Base-by-base conservation (phyloP, 1,284 basidiomycete species). In the Amylostereum areolatum region DNA sequence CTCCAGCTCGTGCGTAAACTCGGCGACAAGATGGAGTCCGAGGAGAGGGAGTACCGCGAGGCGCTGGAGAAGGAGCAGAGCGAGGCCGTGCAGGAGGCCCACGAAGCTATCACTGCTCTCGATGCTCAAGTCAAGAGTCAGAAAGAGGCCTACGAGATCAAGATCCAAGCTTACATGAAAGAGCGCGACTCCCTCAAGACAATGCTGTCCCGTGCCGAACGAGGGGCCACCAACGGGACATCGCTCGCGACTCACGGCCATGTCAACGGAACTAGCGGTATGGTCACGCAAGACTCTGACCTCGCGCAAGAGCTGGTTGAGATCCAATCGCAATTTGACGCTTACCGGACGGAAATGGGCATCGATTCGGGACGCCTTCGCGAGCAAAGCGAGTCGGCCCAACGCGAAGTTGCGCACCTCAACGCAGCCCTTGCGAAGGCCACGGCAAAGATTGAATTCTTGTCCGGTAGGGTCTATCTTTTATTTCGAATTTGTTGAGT, bases 141-240 rank as follows among this genome's bases (percentile, higher is more conserved):
- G 62, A 82, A 83, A 67, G 78, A 80, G 63, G 76, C 74, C 60
- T 78, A 79, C 60, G 85, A 92, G 41, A 72, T 73, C 37, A 79
- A 85, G 50, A 81, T 89, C 44, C 85, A 87, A 57, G 85, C 90
- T 25, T 86, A 89, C 53, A 78, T 84, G 59, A 87, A 90, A 64
- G 96, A 98, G 65, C 75, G 92, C 3, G 97, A 98, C 60, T 80
- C 92, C 47, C 77, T 97, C 61, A 85, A 83, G 57, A 77, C 78
- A 31, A 81, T 97, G 74, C 73, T 94, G 30, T 68, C 71, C 3
- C 69, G 80, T 18, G 70, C 75, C 5, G 72, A 76, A 51, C 67
- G 48, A 60, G 35, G 49, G 52, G 12, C 58, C 61, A 29, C 48
- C 35, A 25, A 24, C 33, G 48, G 47, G 33, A 44, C 42, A 41